Conservation (phyloP, 129 eudicot species). For the Flaveria bidentis region DNA sequence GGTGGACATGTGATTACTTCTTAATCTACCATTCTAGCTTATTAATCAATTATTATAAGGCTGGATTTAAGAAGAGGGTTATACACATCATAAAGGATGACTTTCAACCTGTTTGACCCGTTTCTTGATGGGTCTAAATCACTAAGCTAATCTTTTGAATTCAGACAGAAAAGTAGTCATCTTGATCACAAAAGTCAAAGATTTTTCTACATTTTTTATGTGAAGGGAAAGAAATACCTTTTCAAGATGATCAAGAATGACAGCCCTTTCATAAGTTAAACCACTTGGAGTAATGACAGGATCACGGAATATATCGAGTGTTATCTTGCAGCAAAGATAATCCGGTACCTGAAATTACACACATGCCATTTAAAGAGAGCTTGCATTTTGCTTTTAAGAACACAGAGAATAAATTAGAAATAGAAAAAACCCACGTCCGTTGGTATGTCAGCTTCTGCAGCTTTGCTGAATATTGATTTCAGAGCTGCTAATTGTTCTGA, state of each 20-base stretch:
- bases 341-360: constrained; percentile 76
- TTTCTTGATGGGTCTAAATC: neutral
- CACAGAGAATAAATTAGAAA: neutral
- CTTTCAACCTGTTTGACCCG: neutral
- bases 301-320: constrained; percentile 91
- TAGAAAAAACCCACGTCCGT: constrained; percentile 51
- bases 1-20: neutral
- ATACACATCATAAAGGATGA: neutral
- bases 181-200: constrained; percentile 6
- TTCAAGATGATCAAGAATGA: constrained; percentile 75
- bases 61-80: neutral
- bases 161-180: neutral
- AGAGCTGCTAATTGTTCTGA: constrained; percentile 55
- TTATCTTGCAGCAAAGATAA: constrained; percentile 84
- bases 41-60: neutral
- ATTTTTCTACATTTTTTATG: neutral
- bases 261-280: constrained; percentile 78
- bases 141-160: neutral
- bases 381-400: neutral
- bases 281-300: constrained; percentile 98
- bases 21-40: neutral
- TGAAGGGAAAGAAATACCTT: constrained; percentile 53
- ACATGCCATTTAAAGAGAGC: constrained; percentile 1
- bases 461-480: constrained; percentile 54
- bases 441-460: constrained; percentile 74